Base-by-base conservation (phyloP, 495 filamentous ascomycete genomes). In the Lophium mytilinum region DNA sequence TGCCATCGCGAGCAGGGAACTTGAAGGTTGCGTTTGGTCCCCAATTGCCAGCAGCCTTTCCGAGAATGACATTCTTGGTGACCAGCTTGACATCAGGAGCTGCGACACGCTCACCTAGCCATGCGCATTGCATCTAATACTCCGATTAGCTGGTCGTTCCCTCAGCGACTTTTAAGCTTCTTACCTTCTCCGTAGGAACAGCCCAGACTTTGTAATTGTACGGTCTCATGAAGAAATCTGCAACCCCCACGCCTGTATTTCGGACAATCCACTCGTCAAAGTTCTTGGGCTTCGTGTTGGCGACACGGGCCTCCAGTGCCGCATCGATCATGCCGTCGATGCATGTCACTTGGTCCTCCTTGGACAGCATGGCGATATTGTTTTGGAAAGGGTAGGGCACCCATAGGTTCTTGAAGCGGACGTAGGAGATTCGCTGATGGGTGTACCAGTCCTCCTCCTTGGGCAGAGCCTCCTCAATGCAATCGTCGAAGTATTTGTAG, bases 151-250 rank as follows among this genome's bases (percentile, higher is more conserved):
- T 46, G 37, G 0, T 21, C 17, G 7, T 19, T 17, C n/a, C 24
- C 18, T 12, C n/a, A 30, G 14, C 12, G 7, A 6, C 33, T 14
- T 37, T 36, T 11, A 2, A 8, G 8, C 17, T 17, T 53, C 76
- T 60, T 80, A 96, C 93, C 87, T 94, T 95, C 56, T 87, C 94
- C 24, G 94, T 97, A 39, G 94, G 93, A 66, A 97, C 92, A 56
- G 93, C 94, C 93, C 93, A 99, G 69, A 97, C 93, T 77, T 99
- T 99, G 84, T 83, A 97, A 83, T 99, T 99, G 82, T 99, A 99
- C 45, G 93, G 93, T 66, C 94, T 78, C 93, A 99, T 99, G 84
- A 99, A 99, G 53, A 91, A 76, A 72, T 99, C 84, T 56, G 93
- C 93, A 61, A 99, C 79, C 63, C 94, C 93, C 62, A 76, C 74